phyloP scores from a whole-genome alignment of 768 basidiomycete species.

The Suillus alpinus region DNA sequence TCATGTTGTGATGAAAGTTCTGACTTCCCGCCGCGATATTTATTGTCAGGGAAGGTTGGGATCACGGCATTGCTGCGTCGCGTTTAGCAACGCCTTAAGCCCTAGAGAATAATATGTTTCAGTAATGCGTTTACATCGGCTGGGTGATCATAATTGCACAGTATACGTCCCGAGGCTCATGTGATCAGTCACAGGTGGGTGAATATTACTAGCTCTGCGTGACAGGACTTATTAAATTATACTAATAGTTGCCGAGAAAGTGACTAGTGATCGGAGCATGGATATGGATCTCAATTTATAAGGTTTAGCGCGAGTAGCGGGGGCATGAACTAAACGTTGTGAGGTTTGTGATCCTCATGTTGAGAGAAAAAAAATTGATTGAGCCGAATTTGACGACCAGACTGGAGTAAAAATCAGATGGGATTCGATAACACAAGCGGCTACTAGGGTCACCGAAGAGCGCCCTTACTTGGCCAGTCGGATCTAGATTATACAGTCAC shows the following conservation, averaged over 20 bases:
- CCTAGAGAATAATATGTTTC: conserved; percentile 17
- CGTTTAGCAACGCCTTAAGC: conserved; percentile 20
- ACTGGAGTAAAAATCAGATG: conserved; percentile 8
- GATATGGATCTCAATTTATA: conserved; percentile 12
- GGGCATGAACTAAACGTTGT: conserved; percentile 36
- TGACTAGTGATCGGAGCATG: conserved; percentile 18
- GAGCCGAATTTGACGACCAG: conserved; percentile 3
- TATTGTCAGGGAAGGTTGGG: neutral
- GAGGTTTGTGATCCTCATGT: conserved; percentile 19
- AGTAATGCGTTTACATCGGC: conserved; percentile 10
- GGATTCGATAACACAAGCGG: conserved; percentile 6
- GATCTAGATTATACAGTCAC: conserved; percentile 19
- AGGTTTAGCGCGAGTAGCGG: conserved; percentile 24
- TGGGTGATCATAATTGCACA: conserved; percentile 5
- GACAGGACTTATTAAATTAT: conserved; percentile 14
- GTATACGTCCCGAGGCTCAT: conserved; percentile 11
- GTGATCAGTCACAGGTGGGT: conserved; percentile 23
- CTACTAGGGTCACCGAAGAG: conserved; percentile 8
- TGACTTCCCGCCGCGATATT: conserved; percentile 2
- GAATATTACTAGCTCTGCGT: conserved; percentile 11
- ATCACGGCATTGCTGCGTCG: conserved; percentile 25
- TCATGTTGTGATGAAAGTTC: neutral
- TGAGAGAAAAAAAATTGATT: conserved; percentile 5
- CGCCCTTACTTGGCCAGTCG: conserved; percentile 25
- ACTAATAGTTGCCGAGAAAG: conserved; percentile 12